Conservation (phyloP, 495 filamentous ascomycete genomes). For the Hypoxylon fragiforme region DNA sequence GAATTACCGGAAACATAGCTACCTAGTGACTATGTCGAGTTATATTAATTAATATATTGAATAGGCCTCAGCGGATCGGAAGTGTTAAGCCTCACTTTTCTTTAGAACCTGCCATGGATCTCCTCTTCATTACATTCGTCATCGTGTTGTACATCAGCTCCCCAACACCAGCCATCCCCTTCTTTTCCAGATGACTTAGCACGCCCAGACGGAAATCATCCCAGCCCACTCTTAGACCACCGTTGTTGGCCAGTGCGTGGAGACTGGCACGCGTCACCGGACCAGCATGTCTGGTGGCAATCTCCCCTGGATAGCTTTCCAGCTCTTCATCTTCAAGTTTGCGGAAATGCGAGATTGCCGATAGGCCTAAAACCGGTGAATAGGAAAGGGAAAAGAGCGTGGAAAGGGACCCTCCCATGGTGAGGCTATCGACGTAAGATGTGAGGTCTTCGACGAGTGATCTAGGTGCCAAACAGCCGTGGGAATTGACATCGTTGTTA, state of each 20-base stretch:
- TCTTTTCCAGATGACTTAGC: constrained; percentile 66
- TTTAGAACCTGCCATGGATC: constrained; percentile 19
- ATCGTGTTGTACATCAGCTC: constrained; percentile 84
- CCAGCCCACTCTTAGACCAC: constrained; percentile 70
- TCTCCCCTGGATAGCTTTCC: constrained; percentile 26
- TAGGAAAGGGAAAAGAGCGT: constrained; percentile 71
- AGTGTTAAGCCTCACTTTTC: not conserved
- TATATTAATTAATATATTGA: not conserved
- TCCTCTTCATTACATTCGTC: constrained; percentile 64
- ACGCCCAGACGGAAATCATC: constrained; percentile 76
- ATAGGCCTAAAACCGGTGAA: constrained; percentile 64
- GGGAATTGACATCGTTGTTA: constrained; percentile 66
- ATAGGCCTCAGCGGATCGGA: not conserved
- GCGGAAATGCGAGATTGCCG: constrained; percentile 69
- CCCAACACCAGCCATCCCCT: constrained; percentile 66
- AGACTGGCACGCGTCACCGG: constrained; percentile 74
- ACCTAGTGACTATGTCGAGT: not conserved
- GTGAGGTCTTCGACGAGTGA: constrained; percentile 53
- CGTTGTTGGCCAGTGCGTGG: constrained; percentile 62
- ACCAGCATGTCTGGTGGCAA: constrained; percentile 65
- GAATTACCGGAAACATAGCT: too few species aligned
- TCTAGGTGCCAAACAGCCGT: constrained; percentile 67
- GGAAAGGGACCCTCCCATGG: constrained; percentile 50
- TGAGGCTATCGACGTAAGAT: constrained; percentile 45
- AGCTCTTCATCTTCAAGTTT: constrained; percentile 62